Evolutionary conservation across 202 grass and related monocot species (phyloP).

Genomic region (Alloteropsis angusta): DNA sequence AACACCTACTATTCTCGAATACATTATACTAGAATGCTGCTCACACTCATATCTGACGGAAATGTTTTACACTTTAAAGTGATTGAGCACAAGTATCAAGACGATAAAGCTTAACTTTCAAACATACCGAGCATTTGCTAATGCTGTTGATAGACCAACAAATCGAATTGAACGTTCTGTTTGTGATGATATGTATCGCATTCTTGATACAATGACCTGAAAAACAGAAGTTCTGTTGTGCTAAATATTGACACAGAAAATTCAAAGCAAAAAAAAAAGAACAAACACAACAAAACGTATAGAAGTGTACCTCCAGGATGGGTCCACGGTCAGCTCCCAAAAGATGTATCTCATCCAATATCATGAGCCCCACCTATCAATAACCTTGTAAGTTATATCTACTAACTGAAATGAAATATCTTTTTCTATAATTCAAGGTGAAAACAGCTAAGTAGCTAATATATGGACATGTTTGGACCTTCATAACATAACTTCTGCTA

Average conservation of each 20-base stretch:
- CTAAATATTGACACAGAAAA: conserved; percentile 12
- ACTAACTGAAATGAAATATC: not conserved
- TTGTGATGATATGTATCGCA: conserved; percentile 97
- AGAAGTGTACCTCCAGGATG: conserved; percentile 81
- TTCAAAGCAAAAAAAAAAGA: not conserved
- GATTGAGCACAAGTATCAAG: not conserved
- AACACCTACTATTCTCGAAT: conserved; percentile 8
- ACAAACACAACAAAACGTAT: conserved; percentile 5
- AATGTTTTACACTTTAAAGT: not conserved
- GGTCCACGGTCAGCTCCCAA: conserved; percentile 93
- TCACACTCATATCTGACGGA: not conserved
- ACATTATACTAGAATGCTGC: not conserved
- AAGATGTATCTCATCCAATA: conserved; percentile 98
- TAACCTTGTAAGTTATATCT: conserved; percentile 14
- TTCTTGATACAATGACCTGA: conserved; percentile 98
- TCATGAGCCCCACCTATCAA: conserved; percentile 88
- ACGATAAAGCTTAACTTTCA: conserved; percentile 4
- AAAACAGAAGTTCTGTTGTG: conserved; percentile 26
- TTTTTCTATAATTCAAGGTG: not conserved
- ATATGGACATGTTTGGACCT: conserved; percentile 20
- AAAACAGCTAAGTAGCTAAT: not conserved
- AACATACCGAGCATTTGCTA: conserved; percentile 86
- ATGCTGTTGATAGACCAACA: conserved; percentile 94
- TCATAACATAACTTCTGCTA: conserved; percentile 98
- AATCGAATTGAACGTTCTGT: conserved; percentile 85